Evolutionary conservation across 371 early-diverging fungal species (phyloP), one percentile per base, ranked within the genome.

Genomic region (Apophysomyces elegans): DNA sequence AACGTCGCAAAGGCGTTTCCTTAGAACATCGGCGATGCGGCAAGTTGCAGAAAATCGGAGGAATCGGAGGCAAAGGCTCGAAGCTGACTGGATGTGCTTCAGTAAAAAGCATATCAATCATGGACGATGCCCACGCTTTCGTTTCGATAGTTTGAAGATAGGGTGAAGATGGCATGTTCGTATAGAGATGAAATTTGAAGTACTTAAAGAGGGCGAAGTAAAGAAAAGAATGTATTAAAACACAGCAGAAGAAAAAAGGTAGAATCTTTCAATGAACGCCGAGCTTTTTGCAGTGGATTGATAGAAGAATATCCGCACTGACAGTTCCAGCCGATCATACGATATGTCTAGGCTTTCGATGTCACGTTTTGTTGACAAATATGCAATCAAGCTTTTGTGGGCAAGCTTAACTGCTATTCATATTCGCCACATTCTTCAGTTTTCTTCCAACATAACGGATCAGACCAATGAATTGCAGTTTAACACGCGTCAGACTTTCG

Each of bases 61-160:
- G 9, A 50, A 50, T 21, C n/a, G 54, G 54, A 50, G 54, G 54
- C 21, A 26, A n/a, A 50, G 54, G 54, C 54, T 50, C 54, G 21
- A 50, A 50, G 5, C 21, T 50, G 11, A 50, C 54, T 50, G 54
- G 54, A 21, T 50, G n/a, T 9, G 54, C 54, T 50, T 50, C 54
- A 2, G 54, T 18, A 50, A 50, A 26, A 21, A 50, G 21, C 54
- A 50, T 50, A 11, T 50, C 54, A 4, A 50, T 26, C 21, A 21
- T 50, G 54, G 54, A 50, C 7, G 54, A 50, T 6, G 54, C 54
- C 54, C 54, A 50, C 21, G 54, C 54, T 50, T 50, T 50, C 7
- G 54, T 50, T 21, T 50, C 54, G 21, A 50, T 50, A 9, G 21
- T 50, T 18, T n/a, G 54, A n/a, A 50, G 8, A 26, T 26, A 50